Percentiles rank a stretch among this genome's conserved stretches.
phyloP scores from a whole-genome alignment of 2,329 filamentous ascomycete genomes.

The Apiospora rasikravindrae region DNA sequence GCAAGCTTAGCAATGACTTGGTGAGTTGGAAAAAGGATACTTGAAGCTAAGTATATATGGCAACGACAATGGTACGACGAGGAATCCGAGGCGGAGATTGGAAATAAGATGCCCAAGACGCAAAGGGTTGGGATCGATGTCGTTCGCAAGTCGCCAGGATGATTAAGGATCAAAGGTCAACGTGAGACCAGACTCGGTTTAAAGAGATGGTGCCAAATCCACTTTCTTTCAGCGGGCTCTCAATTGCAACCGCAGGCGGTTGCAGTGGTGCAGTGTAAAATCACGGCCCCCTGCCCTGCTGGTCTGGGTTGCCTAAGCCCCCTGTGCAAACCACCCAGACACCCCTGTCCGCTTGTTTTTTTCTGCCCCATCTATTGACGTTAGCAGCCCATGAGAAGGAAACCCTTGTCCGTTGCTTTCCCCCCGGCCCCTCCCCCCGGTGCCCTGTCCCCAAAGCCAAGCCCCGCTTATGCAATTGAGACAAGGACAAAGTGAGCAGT shows the following conservation, averaged over 20 bases:
- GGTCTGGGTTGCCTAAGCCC: neutral
- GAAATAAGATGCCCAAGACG: neutral
- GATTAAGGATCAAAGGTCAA: constrained; percentile 5
- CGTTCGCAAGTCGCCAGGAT: neutral
- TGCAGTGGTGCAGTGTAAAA: neutral
- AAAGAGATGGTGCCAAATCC: neutral
- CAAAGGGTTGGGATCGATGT: constrained; percentile 6
- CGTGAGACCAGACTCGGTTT: neutral
- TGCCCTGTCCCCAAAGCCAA: neutral
- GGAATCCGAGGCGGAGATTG: constrained; percentile 1
- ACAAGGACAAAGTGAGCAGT: neutral
- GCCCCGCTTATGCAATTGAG: constrained; percentile 1
- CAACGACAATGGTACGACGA: neutral
- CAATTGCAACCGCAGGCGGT: neutral
- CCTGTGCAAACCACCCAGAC: neutral
- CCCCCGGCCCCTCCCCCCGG: neutral
- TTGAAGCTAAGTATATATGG: neutral
- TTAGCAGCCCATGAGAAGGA: neutral
- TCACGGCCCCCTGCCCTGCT: neutral
- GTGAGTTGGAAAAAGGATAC: neutral
- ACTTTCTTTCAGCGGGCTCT: neutral
- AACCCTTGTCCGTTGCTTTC: neutral
- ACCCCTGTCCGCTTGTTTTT: neutral
- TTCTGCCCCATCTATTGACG: neutral
- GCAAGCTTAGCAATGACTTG: neutral